Evolutionary conservation across 441 rosid genomes (phyloP).

Genomic region (Gossypium armourianum): DNA sequence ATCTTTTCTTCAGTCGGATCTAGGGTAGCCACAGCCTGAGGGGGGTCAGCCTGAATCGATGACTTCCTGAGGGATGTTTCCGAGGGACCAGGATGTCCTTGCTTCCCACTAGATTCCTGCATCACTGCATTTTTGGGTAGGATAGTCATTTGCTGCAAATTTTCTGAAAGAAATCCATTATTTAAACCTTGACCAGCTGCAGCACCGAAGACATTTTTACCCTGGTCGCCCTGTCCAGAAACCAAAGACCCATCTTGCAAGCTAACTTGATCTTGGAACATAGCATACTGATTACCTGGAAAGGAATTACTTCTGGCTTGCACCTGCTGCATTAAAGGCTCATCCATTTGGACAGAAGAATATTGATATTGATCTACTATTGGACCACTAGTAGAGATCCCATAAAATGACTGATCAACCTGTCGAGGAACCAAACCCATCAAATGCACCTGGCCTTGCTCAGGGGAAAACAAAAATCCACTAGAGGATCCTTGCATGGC

Average conservation of each 20-base stretch:
- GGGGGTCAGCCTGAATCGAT: constrained; percentile 25
- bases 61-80: constrained; percentile 37
- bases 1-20: constrained; percentile 89
- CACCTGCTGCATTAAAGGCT: constrained; percentile 32
- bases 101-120: constrained; percentile 38
- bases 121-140: constrained; percentile 29
- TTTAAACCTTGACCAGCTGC: constrained; percentile 34
- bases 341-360: constrained; percentile 43
- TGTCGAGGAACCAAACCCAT: constrained; percentile 50
- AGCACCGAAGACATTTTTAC: constrained; percentile 27
- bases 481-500: constrained; percentile 45
- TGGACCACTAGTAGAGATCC: constrained; percentile 43
- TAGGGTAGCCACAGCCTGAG: constrained; percentile 50
- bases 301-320: constrained; percentile 40
- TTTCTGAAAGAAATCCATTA: constrained; percentile 34
- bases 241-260: constrained; percentile 35
- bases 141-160: constrained; percentile 32
- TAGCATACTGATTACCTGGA: constrained; percentile 33
- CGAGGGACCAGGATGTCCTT: constrained; percentile 30
- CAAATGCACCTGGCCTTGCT: constrained; percentile 41
- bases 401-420: constrained; percentile 56
- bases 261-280: constrained; percentile 33
- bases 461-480: constrained; percentile 46
- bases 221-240: constrained; percentile 40
- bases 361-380: constrained; percentile 33